Conservation (phyloP, 108 stramenopile species). For the Nitzschia putrida region DNA sequence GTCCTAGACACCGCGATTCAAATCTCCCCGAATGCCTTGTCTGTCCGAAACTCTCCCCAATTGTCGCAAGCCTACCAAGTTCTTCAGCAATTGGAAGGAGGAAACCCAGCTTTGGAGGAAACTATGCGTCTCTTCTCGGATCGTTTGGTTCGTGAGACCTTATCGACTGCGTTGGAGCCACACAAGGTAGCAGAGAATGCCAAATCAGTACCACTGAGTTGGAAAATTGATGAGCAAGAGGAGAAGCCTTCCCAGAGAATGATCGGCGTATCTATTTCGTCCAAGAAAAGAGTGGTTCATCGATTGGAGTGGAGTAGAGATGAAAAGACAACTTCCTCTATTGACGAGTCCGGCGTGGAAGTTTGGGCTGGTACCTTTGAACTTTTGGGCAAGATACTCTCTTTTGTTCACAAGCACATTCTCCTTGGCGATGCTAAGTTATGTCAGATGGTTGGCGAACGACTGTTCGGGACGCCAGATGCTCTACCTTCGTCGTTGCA, state of each 20-base stretch:
- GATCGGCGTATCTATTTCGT: slow-evolving; percentile 25
- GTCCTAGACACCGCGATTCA: slow-evolving; percentile 37
- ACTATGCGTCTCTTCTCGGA: slow-evolving; percentile 35
- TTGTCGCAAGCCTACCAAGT: slow-evolving; percentile 41
- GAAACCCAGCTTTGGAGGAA: slow-evolving; percentile 17
- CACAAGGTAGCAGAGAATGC: slow-evolving; percentile 1
- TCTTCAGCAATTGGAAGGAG: slow-evolving; percentile 29
- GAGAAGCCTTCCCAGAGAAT: slow-evolving; percentile 22
- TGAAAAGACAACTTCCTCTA: not conserved
- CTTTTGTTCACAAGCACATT: slow-evolving; percentile 54
- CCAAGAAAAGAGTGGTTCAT: slow-evolving; percentile 22
- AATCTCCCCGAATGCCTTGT: slow-evolving; percentile 24
- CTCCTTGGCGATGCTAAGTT: slow-evolving; percentile 46
- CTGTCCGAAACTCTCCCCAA: slow-evolving; percentile 30
- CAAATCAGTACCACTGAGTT: not conserved
- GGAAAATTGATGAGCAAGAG: slow-evolving; percentile 27
- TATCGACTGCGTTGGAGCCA: slow-evolving; percentile 30
- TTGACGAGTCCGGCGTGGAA: not conserved
- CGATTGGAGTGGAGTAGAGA: slow-evolving; percentile 43
- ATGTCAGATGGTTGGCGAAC: slow-evolving; percentile 51
- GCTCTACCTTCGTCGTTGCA: slow-evolving; percentile 38
- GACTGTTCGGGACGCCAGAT: slow-evolving; percentile 58
- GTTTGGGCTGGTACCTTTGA: slow-evolving; percentile 50
- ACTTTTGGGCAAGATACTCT: slow-evolving; percentile 43
- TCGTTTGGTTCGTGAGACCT: slow-evolving; percentile 18